A percentile compares a stretch with the other conserved stretches of the same genome.
These are phyloP conservation scores for Globisporangium splendens DNA, from an alignment of 352 stramenopile species.

Conservation along the genomic window DNA sequence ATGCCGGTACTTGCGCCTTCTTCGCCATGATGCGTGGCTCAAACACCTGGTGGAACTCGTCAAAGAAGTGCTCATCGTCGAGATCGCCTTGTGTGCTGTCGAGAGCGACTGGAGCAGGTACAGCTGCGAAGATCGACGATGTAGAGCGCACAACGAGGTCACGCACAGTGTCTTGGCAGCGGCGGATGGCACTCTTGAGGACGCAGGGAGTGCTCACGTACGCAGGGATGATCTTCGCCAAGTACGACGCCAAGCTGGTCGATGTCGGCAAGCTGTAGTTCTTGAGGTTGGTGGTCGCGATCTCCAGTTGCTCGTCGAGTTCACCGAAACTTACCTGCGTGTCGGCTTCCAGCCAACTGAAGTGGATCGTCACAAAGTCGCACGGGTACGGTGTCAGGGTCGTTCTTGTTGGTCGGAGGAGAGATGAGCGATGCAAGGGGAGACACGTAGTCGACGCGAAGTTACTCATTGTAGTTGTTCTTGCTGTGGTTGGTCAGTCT, in stretches of 20 bases:
- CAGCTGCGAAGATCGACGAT: neutral
- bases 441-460: slow-evolving; percentile 26
- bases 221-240: neutral
- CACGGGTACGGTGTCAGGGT: slow-evolving; percentile 4
- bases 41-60: slow-evolving; percentile 17
- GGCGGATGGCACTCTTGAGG: neutral
- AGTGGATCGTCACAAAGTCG: slow-evolving; percentile 14
- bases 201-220: neutral
- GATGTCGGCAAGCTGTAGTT: neutral
- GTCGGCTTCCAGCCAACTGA: slow-evolving; percentile 15
- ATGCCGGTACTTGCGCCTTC: slow-evolving; percentile 1
- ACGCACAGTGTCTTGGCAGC: slow-evolving; percentile 10
- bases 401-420: slow-evolving; percentile 6
- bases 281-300: slow-evolving; percentile 13
- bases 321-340: slow-evolving; percentile 14
- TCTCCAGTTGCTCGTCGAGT: slow-evolving; percentile 9
- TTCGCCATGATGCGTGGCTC: slow-evolving; percentile 1
- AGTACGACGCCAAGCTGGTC: neutral
- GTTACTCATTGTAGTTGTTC: slow-evolving; percentile 40
- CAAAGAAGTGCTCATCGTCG: slow-evolving; percentile 8
- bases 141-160: slow-evolving; percentile 13
- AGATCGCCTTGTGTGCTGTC: neutral
- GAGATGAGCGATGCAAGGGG: slow-evolving; percentile 6
- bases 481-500: neutral
- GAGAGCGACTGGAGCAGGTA: slow-evolving; percentile 4